Evolutionary conservation across 2,329 filamentous ascomycete genomes (phyloP), one percentile per base, ranked within the genome.

Genomic region (Aspergillus sp.): DNA sequence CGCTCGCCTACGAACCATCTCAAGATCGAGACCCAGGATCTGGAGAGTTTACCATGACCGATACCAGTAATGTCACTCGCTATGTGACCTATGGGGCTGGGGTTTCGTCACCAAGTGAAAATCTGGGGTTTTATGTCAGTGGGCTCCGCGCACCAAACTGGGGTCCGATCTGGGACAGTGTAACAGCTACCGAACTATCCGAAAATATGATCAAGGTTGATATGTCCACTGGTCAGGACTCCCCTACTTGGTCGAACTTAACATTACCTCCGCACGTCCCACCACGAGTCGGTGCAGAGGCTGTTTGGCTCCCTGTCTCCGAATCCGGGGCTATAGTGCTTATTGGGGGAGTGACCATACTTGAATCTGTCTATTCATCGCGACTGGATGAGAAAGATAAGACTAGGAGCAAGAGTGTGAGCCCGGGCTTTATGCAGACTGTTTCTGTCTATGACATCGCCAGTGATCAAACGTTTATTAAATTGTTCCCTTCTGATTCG

Each of bases 41-140:
- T 0, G 27, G 27, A 31, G 27, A 31, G 3, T 31, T 31, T 31
- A 37, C 74, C 3, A 63, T 73, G 8, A 67, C 67, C 1, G 64
- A 68, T 1, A 75, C 88, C 1, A 70, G 79, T 2, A 61, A 73
- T 3, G 71, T 88, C 5, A 89, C 83, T 19, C 79, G 83, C 50
- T 90, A 88, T 64, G 64, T 90, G 21, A 83, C 87, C 0, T 85
- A 83, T 61, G 88, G 89, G n/a, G 88, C 82, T 2, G 82, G 81
- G 0, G 86, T 81, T 11, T 90, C 79, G 45, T 85, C 84, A 0
- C 87, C 88, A 0, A 90, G 87, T 0, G 88, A 91, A 70, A 87
- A 90, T 61, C 81, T 86, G 63, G 87, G 86, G 0, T 91, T 85
- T 77, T 90, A 90, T 64, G 89, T 91, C 62, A 84, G 85, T 0